phyloP scores from a whole-genome alignment of 306 rosid species.

The Delonix regia region DNA sequence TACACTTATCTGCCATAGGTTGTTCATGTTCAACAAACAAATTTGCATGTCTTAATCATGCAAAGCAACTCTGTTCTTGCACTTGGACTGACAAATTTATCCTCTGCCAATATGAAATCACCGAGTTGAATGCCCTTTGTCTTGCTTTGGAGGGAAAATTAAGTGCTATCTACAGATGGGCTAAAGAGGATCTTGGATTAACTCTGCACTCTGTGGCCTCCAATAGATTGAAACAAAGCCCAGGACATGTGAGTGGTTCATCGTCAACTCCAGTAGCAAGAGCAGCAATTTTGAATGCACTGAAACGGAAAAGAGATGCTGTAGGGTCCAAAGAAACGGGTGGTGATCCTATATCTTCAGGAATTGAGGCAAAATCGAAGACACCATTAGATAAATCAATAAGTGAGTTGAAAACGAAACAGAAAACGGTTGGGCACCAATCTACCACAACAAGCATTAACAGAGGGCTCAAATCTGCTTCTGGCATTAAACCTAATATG shows the following conservation, averaged over 20 bases:
- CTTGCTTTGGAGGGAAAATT: slow-evolving; percentile 84
- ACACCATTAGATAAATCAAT: slow-evolving; percentile 2
- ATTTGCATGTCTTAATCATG: slow-evolving; percentile 80
- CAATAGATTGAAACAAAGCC: slow-evolving; percentile 39
- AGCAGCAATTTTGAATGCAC: slow-evolving; percentile 37
- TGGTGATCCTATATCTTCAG: not conserved
- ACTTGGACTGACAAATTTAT: slow-evolving; percentile 61
- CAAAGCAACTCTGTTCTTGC: slow-evolving; percentile 81
- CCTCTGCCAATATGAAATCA: slow-evolving; percentile 63
- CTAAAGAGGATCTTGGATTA: slow-evolving; percentile 71
- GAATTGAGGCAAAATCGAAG: slow-evolving; percentile 22
- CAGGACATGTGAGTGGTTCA: slow-evolving; percentile 20
- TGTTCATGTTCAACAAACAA: slow-evolving; percentile 70
- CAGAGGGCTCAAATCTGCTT: slow-evolving; percentile 14
- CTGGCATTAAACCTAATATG: slow-evolving; percentile 15
- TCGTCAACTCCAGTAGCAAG: slow-evolving; percentile 2
- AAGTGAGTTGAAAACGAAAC: slow-evolving; percentile 15
- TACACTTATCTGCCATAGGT: slow-evolving; percentile 73
- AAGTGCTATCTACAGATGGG: slow-evolving; percentile 70
- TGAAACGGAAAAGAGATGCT: slow-evolving; percentile 25
- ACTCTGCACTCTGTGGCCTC: slow-evolving; percentile 39
- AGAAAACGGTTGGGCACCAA: slow-evolving; percentile 10
- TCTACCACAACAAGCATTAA: slow-evolving; percentile 17
- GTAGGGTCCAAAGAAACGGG: slow-evolving; percentile 23
- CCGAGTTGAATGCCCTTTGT: slow-evolving; percentile 63